Evolutionary conservation across 2,329 filamentous ascomycete genomes (phyloP), one percentile per base, ranked within the genome.

Genomic region (Blastomyces percursus): DNA sequence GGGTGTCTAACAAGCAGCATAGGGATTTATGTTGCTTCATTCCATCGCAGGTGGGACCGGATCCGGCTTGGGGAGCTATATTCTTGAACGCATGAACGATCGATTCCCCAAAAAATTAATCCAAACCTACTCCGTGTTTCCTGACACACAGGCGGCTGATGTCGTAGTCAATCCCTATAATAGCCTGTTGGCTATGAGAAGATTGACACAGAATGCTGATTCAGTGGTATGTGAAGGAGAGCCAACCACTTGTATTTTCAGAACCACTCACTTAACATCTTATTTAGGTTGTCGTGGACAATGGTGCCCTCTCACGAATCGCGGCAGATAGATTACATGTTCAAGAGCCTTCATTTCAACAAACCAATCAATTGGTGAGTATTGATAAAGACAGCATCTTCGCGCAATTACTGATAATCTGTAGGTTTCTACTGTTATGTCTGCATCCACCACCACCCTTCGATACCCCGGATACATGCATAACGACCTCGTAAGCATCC

Each of bases 391-490:
- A 14, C 58, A 40, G 3, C 19, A 4, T 21, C 51, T 8, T 42
- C 16, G n/a, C 11, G 5, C 38, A 0, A 50, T 60, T 42, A 48
- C 61, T 69, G 61, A 71, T 24, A 30, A 54, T 57, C 57, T 63
- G n/a, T 57, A 88, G 84, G 83, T 94, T 3, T 94, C 91, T 8
- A 99, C 95, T 1, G 95, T 99, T 74, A 99, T 99, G 94, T 96
- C 92, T 44, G 94, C 94, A 48, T 95, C 91, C 72, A 99, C 94
- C 3, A 97, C 93, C 11, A 96, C 95, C 2, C 85, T 99, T 59
- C 85, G 94, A 72, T 99, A 99, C 74, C 94, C 94, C 1, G 94
- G 94, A 48, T 99, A 99, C 78, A 99, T 99, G 94, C 94, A 99
- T 81, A 99, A 99, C 76, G 94, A 99, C 73, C 87, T 99, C 19